These are phyloP conservation scores for Aspergillus bombycis DNA, from an alignment of 2,329 filamentous ascomycete genomes.

Conservation along the genomic window DNA sequence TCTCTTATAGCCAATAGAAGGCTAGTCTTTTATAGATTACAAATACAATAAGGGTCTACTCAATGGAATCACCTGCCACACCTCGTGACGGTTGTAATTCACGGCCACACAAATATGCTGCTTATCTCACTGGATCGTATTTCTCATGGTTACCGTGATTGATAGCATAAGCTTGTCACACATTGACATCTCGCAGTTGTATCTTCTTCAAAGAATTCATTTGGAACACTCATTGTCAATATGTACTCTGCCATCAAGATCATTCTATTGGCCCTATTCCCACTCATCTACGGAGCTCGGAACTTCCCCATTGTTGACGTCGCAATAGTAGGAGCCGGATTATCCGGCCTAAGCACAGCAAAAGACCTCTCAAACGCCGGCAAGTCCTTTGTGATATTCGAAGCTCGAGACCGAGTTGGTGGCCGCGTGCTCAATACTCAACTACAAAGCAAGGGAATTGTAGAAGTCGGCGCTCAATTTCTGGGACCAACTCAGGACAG, in stretches of 20 bases:
- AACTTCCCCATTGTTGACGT: constrained; percentile 4
- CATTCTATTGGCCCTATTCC: neutral
- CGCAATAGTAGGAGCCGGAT: constrained; percentile 10
- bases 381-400: constrained; percentile 16
- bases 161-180: neutral
- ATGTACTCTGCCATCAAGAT: neutral
- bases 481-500: constrained; percentile 30
- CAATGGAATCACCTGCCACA: neutral
- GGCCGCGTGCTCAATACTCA: constrained; percentile 19
- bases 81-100: neutral
- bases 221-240: neutral
- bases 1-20: no score
- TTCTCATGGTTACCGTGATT: neutral
- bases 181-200: neutral
- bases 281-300: neutral
- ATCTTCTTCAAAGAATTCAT: neutral
- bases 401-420: constrained; percentile 24
- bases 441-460: constrained; percentile 19
- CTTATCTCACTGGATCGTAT: neutral
- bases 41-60: no score
- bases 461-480: constrained; percentile 32
- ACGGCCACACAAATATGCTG: neutral
- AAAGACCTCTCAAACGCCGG: constrained; percentile 15
- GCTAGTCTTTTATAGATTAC: no score
- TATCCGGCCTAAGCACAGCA: constrained; percentile 11